phyloP scores from a whole-genome alignment of 345 rosid genomes.

The Salix suchowensis region DNA sequence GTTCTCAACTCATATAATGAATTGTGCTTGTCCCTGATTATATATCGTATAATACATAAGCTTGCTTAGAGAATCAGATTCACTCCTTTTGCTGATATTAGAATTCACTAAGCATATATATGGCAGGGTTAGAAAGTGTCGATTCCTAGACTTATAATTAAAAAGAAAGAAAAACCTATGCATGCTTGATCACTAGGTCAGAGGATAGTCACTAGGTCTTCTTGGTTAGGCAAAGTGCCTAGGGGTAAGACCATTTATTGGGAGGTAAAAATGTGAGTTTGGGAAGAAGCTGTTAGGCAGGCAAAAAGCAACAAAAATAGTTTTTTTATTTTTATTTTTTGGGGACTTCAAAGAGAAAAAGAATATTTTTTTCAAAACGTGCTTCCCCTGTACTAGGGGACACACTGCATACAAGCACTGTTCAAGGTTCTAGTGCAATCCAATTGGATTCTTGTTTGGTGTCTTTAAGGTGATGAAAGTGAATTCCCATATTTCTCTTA shows the following conservation, averaged over 20 bases:
- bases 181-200: neutral
- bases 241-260: neutral
- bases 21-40: neutral
- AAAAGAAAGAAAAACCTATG: neutral
- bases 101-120: neutral
- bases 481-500: neutral
- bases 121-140: neutral
- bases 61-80: neutral
- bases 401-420: neutral
- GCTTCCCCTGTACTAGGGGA: too few species aligned
- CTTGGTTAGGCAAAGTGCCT: neutral
- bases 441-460: neutral
- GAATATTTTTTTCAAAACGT: too few species aligned
- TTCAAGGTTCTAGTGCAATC: neutral
- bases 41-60: neutral
- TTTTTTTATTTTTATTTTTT: too few species aligned
- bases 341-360: too few species aligned
- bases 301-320: too few species aligned
- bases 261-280: neutral
- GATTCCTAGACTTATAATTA: neutral
- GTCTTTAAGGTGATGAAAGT: neutral
- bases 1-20: neutral
- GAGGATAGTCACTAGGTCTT: neutral
- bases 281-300: too few species aligned
- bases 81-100: neutral